phyloP scores from a whole-genome alignment of 2,329 filamentous ascomycete species.

The Emmonsiellopsis sp. region DNA sequence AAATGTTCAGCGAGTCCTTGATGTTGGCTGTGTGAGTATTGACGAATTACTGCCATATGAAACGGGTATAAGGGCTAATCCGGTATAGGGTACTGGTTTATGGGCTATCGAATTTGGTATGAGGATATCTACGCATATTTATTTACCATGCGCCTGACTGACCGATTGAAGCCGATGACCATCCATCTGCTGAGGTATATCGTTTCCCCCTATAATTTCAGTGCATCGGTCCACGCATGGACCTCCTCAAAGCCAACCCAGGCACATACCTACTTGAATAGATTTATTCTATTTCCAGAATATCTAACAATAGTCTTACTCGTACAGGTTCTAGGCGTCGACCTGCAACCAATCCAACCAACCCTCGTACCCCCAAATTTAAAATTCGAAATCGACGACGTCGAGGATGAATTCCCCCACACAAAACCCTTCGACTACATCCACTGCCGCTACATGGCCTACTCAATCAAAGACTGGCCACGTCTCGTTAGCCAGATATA shows the following conservation, averaged over 20 bases:
- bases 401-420: constrained; percentile 9
- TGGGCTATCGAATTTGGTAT: constrained; percentile 8
- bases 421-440: constrained; percentile 11
- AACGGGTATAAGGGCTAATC: not conserved
- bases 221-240: not conserved
- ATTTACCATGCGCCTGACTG: not conserved
- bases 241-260: not conserved
- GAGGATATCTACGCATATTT: not conserved
- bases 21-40: not conserved
- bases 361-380: constrained; percentile 12
- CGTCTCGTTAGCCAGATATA: constrained; percentile 6
- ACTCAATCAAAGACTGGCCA: constrained; percentile 9
- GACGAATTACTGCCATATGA: not conserved
- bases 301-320: constrained; percentile 2
- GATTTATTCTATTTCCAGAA: not conserved
- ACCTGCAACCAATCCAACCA: not conserved
- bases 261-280: not conserved
- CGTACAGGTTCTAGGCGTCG: constrained; percentile 1
- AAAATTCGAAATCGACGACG: constrained; percentile 11
- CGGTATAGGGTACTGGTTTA: constrained; percentile 6
- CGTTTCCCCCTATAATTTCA: too few relatives aligned
- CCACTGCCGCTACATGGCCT: constrained; percentile 4
- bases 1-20: not conserved
- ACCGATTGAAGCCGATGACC: not conserved
- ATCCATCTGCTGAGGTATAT: constrained; percentile 7